Evolutionary conservation across 2,329 filamentous ascomycete species (phyloP).

Genomic region (Alternaria triticimaculans): DNA sequence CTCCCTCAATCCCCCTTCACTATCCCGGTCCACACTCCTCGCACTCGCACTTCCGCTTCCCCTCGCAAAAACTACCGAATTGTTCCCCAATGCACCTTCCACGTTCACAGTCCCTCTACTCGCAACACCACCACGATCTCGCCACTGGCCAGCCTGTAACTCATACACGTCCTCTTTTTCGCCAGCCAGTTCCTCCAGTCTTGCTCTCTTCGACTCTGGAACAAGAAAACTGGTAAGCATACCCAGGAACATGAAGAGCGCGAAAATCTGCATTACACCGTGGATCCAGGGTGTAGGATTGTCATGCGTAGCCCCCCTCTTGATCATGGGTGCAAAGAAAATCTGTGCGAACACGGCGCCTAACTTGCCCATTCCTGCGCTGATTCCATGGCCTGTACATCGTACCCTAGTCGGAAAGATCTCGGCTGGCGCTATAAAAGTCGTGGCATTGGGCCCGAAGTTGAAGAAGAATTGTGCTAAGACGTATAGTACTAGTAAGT

Average conservation of each 20-base stretch:
- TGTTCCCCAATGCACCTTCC: background rate
- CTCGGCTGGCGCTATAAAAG: slow-evolving; percentile 60
- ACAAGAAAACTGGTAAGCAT: slow-evolving; percentile 73
- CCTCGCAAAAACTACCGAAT: slow-evolving; percentile 8
- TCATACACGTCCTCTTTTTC: slow-evolving; percentile 61
- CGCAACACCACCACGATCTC: slow-evolving; percentile 18
- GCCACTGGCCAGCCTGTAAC: slow-evolving; percentile 55
- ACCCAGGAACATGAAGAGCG: slow-evolving; percentile 79
- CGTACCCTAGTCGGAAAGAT: slow-evolving; percentile 60
- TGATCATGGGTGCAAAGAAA: slow-evolving; percentile 58
- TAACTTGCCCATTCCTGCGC: slow-evolving; percentile 57
- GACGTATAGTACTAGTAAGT: slow-evolving; percentile 56
- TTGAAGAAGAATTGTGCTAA: slow-evolving; percentile 61
- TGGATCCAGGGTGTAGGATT: slow-evolving; percentile 70
- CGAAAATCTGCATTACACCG: slow-evolving; percentile 78
- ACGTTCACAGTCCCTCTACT: background rate
- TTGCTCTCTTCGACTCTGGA: slow-evolving; percentile 77
- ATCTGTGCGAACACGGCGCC: slow-evolving; percentile 59
- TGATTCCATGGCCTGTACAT: slow-evolving; percentile 57
- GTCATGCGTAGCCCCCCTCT: slow-evolving; percentile 60
- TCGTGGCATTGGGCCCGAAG: slow-evolving; percentile 60
- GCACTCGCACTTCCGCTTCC: slow-evolving; percentile 21
- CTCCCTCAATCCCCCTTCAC: slow-evolving; percentile 15
- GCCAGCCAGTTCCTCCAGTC: slow-evolving; percentile 73
- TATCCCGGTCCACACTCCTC: slow-evolving; percentile 13